Percentiles rank a stretch among this genome's conserved stretches.
These are phyloP conservation scores for Populus hybrid DNA, from an alignment of 441 rosid genomes.

Conservation along the genomic window DNA sequence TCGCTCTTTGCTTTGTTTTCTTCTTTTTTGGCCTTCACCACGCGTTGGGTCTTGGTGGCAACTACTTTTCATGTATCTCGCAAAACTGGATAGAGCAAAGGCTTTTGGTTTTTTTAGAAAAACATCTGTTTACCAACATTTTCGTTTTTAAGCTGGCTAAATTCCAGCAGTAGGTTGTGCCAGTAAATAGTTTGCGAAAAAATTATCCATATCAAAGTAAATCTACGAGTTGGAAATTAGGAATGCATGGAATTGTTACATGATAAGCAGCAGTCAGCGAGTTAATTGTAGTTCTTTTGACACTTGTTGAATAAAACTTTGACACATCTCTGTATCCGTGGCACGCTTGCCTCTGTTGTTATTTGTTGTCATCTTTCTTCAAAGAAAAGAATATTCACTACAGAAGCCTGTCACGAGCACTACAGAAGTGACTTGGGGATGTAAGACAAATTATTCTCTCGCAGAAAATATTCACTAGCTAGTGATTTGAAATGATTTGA, in stretches of 20 bases:
- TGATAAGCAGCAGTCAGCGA: neutral
- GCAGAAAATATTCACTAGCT: conserved; percentile 8
- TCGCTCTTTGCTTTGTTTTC: too few relatives aligned
- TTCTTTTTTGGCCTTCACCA: too few relatives aligned
- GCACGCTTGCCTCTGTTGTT: neutral
- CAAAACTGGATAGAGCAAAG: too few relatives aligned
- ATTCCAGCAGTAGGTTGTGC: too few relatives aligned
- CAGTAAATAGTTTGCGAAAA: too few relatives aligned
- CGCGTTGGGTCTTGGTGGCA: too few relatives aligned
- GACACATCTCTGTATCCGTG: neutral
- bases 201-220: too few relatives aligned
- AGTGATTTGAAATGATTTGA: neutral
- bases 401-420: conserved; percentile 29
- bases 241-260: neutral
- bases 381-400: conserved; percentile 39
- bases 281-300: neutral
- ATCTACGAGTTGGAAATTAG: too few relatives aligned
- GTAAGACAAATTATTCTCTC: conserved; percentile 25
- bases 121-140: too few relatives aligned
- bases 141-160: too few relatives aligned
- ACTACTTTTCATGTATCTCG: too few relatives aligned
- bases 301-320: neutral
- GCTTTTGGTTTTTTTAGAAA: too few relatives aligned
- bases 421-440: conserved; percentile 26
- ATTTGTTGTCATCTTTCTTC: neutral